phyloP scores from a whole-genome alignment of 805 yeast genomes.

The Wickerhamiella cacticola region DNA sequence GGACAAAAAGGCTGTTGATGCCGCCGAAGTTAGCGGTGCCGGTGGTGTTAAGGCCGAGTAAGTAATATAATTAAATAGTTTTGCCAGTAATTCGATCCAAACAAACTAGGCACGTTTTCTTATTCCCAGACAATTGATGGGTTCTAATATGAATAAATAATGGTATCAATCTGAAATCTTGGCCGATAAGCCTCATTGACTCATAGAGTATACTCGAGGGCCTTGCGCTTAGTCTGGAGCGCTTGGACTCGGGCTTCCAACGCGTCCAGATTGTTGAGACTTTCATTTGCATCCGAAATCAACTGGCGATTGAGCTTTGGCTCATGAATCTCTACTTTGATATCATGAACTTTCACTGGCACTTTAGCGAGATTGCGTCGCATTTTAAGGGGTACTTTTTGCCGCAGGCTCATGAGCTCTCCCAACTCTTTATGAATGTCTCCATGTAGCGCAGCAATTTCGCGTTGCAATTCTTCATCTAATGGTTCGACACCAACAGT shows the following conservation, averaged over 20 bases:
- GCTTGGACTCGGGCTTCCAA: not conserved
- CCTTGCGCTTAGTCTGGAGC: not conserved
- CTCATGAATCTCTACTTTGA: not conserved
- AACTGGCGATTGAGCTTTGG: not conserved
- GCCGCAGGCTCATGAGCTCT: slow-evolving; percentile 3
- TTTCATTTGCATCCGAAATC: not conserved
- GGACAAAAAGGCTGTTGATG: slow-evolving; percentile 76
- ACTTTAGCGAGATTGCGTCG: not conserved
- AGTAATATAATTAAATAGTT: too few relatives aligned
- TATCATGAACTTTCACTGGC: not conserved
- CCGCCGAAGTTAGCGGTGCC: slow-evolving; percentile 71
- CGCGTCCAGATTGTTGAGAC: not conserved
- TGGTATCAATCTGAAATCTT: too few relatives aligned
- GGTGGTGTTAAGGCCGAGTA: slow-evolving; percentile 72
- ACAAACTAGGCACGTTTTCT: not conserved
- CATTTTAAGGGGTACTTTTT: not conserved
- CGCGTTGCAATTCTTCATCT: slow-evolving; percentile 14
- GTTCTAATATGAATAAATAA: too few relatives aligned
- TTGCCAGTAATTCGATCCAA: not conserved
- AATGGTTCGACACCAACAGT: slow-evolving; percentile 20
- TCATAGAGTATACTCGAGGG: not conserved
- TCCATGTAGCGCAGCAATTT: not conserved
- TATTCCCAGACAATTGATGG: not conserved
- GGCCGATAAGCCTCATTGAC: too few relatives aligned
- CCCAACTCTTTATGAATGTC: not conserved